Evolutionary conservation across 202 grass and related monocot genomes (phyloP).

Genomic region (Tripidium arundinaceum): DNA sequence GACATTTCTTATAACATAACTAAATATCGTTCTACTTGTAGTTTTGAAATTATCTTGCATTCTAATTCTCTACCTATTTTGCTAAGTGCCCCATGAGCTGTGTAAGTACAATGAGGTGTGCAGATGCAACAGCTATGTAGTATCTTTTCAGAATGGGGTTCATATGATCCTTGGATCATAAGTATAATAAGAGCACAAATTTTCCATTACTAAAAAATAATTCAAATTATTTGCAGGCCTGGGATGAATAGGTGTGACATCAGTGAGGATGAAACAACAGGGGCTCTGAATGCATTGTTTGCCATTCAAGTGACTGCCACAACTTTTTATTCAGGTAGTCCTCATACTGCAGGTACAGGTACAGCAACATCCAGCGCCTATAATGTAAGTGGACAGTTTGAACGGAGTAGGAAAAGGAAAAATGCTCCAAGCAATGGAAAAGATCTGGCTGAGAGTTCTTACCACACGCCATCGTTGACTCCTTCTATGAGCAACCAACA

Average conservation of each 20-base stretch:
- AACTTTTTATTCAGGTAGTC: conserved; percentile 20
- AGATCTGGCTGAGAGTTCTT: conserved; percentile 10
- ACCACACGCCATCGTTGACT: conserved; percentile 4
- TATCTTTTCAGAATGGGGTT: not conserved
- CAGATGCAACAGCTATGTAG: not conserved
- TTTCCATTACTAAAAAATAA: conserved; percentile 3
- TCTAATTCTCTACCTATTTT: not conserved
- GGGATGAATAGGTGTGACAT: conserved; percentile 73
- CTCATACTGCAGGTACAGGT: conserved; percentile 16
- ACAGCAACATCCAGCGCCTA: conserved; percentile 20
- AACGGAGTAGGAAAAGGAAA: conserved; percentile 53
- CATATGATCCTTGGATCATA: not conserved
- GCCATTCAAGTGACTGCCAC: conserved; percentile 20
- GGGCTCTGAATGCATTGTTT: conserved; percentile 58
- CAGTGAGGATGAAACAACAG: conserved; percentile 70
- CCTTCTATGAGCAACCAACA: conserved; percentile 34
- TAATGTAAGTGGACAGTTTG: conserved; percentile 36
- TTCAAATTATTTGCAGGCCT: conserved; percentile 54
- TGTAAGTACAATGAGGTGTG: not conserved
- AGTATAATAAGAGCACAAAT: not conserved
- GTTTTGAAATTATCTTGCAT: not conserved
- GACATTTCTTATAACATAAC: not conserved
- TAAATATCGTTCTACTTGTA: not conserved
- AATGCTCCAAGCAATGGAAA: conserved; percentile 25
- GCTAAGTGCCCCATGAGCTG: not conserved